A percentile compares a stretch with the other conserved stretches of the same genome.
phyloP scores from a whole-genome alignment of 2,329 filamentous ascomycete species.

The Ceratocystis variospora region DNA sequence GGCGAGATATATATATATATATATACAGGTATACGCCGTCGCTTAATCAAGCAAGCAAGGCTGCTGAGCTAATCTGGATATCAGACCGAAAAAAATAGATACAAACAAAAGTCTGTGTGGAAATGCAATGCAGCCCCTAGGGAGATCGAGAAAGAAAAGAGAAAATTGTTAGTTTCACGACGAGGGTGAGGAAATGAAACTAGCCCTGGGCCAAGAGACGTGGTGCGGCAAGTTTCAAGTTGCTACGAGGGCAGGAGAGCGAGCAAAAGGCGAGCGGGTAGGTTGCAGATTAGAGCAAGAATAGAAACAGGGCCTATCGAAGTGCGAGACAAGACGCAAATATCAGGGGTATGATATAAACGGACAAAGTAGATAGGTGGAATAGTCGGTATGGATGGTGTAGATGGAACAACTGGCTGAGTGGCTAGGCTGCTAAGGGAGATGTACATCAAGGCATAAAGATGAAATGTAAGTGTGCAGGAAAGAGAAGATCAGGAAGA shows the following conservation, averaged over 20 bases:
- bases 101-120: constrained; percentile 1
- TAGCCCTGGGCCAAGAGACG: not conserved
- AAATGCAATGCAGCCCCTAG: not conserved
- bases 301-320: not conserved
- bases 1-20: constrained; percentile 9
- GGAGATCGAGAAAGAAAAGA: not conserved
- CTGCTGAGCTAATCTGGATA: not conserved
- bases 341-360: not conserved
- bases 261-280: not conserved
- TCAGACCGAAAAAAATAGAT: not conserved
- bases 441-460: too few species aligned
- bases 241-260: not conserved
- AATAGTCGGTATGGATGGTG: too few species aligned
- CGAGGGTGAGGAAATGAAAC: not conserved
- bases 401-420: too few species aligned
- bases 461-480: not conserved
- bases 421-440: too few species aligned
- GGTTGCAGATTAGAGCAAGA: not conserved
- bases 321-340: not conserved
- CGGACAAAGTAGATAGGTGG: not conserved
- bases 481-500: not conserved
- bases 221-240: constrained; percentile 4
- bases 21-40: not conserved
- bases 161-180: not conserved
- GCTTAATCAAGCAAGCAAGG: too few species aligned